Percentiles rank a stretch among this genome's conserved stretches.
These are phyloP conservation scores for Cutaneotrichosporon arboriforme DNA, from an alignment of 1,284 basidiomycete species.

Conservation along the genomic window DNA sequence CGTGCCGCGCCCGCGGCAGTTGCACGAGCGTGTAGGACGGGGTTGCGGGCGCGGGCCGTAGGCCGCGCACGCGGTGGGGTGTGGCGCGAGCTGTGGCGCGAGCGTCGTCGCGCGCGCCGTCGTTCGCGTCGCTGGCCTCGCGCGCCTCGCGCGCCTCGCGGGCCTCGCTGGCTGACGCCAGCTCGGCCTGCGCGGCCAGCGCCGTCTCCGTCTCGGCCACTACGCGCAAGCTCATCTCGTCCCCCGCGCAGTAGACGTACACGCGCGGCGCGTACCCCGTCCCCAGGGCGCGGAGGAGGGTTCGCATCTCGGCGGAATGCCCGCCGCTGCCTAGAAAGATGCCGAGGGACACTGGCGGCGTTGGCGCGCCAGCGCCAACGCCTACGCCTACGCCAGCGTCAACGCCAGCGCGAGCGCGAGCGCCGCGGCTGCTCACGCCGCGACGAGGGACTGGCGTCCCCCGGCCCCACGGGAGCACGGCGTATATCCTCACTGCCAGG, in stretches of 20 bases:
- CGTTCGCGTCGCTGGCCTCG: too few species aligned
- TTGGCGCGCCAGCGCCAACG: not conserved
- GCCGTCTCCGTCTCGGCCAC: constrained; percentile 57
- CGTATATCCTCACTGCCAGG: not conserved
- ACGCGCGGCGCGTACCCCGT: constrained; percentile 67
- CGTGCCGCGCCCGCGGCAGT: constrained; percentile 76
- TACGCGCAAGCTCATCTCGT: constrained; percentile 53
- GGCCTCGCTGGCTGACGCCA: too few species aligned
- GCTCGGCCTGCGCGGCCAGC: too few species aligned
- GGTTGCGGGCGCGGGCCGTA: too few species aligned
- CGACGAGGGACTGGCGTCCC: not conserved
- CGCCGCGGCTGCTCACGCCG: too few species aligned
- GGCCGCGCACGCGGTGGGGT: too few species aligned
- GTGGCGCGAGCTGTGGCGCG: not conserved
- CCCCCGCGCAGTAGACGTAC: constrained; percentile 80
- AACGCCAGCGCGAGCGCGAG: too few species aligned
- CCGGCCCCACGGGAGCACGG: not conserved
- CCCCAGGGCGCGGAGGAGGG: constrained; percentile 68
- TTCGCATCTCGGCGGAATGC: constrained; percentile 83
- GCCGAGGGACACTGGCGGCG: constrained; percentile 42
- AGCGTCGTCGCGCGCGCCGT: not conserved
- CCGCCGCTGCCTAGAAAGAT: constrained; percentile 73
- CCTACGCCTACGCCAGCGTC: too few species aligned
- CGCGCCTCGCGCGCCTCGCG: too few species aligned
- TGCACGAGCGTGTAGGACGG: constrained; percentile 51